Percentiles rank a stretch among this genome's conserved stretches.
These are phyloP conservation scores for Pyrus bretschneideri DNA, from an alignment of 306 rosid species.

Conservation along the genomic window DNA sequence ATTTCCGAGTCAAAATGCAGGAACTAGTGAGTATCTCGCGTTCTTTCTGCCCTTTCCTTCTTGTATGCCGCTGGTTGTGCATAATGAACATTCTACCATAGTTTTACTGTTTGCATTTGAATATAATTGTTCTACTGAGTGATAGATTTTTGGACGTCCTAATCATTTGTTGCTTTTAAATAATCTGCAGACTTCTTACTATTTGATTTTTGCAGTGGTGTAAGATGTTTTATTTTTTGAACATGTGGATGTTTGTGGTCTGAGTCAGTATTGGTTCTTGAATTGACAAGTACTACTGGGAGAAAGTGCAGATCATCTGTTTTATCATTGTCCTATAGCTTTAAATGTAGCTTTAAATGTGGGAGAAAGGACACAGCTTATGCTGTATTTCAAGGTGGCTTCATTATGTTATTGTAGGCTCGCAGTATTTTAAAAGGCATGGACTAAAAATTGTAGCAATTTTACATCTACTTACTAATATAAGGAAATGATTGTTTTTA, in stretches of 20 bases:
- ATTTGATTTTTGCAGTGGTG: not conserved
- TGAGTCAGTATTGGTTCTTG: not conserved
- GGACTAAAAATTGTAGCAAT: not conserved
- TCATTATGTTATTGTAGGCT: no score
- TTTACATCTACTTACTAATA: not conserved
- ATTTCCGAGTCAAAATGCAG: slow-evolving; percentile 80
- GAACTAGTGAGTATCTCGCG: slow-evolving; percentile 68
- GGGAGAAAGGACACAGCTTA: no score
- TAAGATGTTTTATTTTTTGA: not conserved
- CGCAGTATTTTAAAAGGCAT: not conserved
- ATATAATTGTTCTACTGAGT: not conserved
- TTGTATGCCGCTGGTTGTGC: slow-evolving; percentile 13
- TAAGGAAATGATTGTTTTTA: not conserved
- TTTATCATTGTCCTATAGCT: not conserved
- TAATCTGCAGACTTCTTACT: not conserved
- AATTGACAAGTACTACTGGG: not conserved
- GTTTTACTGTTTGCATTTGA: slow-evolving; percentile 5
- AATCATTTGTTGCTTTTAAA: not conserved
- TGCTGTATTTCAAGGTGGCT: no score
- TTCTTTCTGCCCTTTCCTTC: slow-evolving; percentile 14
- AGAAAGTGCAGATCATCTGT: not conserved
- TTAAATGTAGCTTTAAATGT: not conserved
- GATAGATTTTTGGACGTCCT: not conserved
- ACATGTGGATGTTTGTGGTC: slow-evolving; percentile 7
- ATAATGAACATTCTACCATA: not conserved